A percentile compares a stretch with the other conserved stretches of the same genome.
These are phyloP conservation scores for Aspergillus sp. DNA, from an alignment of 2,329 filamentous ascomycete species.

Conservation along the genomic window DNA sequence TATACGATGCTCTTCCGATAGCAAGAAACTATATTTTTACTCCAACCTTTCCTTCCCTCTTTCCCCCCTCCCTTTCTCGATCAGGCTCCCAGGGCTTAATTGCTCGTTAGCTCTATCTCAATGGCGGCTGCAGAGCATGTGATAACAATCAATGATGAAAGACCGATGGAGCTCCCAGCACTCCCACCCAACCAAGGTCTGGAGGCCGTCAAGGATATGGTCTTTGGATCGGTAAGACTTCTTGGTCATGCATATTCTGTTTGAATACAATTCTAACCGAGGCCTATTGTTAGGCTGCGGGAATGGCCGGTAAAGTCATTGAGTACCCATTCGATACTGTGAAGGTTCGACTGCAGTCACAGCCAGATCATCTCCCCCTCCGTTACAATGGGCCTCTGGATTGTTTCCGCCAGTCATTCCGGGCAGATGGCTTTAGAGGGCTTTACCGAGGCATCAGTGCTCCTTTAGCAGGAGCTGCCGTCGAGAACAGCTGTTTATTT, in stretches of 20 bases:
- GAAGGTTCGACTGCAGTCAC: conserved; percentile 95
- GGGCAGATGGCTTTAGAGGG: conserved; percentile 70
- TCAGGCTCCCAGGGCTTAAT: background rate
- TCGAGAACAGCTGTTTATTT: conserved; percentile 89
- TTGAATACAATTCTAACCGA: conserved; percentile 2
- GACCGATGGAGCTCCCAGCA: conserved; percentile 35
- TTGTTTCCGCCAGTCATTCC: conserved; percentile 84
- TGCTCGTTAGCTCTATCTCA: conserved; percentile 13
- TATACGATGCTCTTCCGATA: conserved; percentile 26
- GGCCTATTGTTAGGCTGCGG: conserved; percentile 57
- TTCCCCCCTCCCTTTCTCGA: background rate
- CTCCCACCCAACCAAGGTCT: conserved; percentile 45
- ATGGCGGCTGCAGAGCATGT: conserved; percentile 36
- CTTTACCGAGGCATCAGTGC: conserved; percentile 92
- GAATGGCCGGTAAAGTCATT: conserved; percentile 88
- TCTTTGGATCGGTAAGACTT: conserved; percentile 73
- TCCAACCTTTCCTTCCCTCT: background rate
- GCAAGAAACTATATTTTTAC: background rate
- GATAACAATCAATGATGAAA: conserved; percentile 34
- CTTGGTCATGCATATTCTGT: background rate
- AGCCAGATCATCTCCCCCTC: conserved; percentile 76
- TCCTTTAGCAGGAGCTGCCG: conserved; percentile 81
- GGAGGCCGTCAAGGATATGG: conserved; percentile 78
- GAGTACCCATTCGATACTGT: conserved; percentile 99
- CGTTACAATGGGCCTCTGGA: conserved; percentile 83